These are phyloP conservation scores for Fusarium gaditjirri DNA, from an alignment of 2,329 filamentous ascomycete genomes.

Conservation along the genomic window DNA sequence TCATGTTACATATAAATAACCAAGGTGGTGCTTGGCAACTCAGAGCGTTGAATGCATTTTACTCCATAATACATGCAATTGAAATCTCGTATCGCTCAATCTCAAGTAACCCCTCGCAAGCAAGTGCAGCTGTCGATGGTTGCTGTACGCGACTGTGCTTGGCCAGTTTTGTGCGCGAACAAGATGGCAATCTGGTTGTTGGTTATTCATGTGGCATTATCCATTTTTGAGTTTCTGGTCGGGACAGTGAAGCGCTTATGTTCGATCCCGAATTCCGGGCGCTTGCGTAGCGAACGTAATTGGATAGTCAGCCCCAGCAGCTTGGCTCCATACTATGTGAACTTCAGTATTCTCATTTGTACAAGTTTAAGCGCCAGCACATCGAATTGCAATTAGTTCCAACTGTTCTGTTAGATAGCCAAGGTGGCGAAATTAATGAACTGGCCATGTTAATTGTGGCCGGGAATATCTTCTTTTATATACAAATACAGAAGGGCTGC, in stretches of 20 bases:
- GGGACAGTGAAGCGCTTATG: neutral
- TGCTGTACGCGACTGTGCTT: neutral
- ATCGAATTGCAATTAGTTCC: no score
- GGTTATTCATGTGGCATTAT: neutral
- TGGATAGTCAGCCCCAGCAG: neutral
- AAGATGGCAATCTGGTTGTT: neutral
- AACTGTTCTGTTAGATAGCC: no score
- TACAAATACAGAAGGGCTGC: no score
- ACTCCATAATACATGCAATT: neutral
- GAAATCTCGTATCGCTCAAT: neutral
- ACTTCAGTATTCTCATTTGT: neutral
- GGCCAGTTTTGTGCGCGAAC: neutral
- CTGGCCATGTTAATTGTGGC: no score
- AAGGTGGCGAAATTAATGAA: no score
- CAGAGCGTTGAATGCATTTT: neutral
- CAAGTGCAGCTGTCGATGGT: accelerated
- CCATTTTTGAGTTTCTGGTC: no score
- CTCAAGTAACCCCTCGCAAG: no score
- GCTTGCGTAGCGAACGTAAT: neutral
- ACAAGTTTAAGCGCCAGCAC: no score
- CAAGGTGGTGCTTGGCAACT: neutral
- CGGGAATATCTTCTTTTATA: no score
- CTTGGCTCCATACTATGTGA: neutral
- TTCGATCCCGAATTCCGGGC: neutral
- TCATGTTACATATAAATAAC: neutral